Evolutionary conservation across 2,329 filamentous ascomycete species (phyloP), one percentile per base, ranked within the genome.

Genomic region (Plectosphaerella plurivora): DNA sequence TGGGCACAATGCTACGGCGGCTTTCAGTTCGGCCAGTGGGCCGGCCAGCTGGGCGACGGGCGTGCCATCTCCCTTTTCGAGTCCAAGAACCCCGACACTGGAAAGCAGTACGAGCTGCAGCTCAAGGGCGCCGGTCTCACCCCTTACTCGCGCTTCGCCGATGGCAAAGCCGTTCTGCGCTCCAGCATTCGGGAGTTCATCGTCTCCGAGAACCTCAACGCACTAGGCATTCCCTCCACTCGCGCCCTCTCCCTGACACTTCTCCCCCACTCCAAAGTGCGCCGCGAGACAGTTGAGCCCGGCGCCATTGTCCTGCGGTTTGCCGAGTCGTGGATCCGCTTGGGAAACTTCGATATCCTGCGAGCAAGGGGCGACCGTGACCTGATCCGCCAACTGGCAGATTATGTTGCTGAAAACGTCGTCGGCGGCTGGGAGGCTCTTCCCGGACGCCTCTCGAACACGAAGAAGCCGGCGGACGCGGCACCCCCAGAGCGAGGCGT

Each of bases 1-100:
- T 99, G 94, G 94, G 92, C 94, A 33, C 94, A 99, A 72, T 97
- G 94, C 73, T 99, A 99, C 68, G 94, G 94, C 53, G 93, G 93
- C 52, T 84, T 81, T 63, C 79, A 85, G 64, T 84, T 86, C 65
- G 94, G 94, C 6, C 84, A 88, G 59, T 99, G 93, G 93, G 94
- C 94, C 4, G 92, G 94, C 6, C 94, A 99, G 69, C 82, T 99
- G 1, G 94, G 94, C 42, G 94, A 99, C 65, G 94, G 94, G 37
- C 82, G 94, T 51, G 94, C 92, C 28, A 97, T 99, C 60, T 96
- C 90, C 36, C 77, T 99, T 2, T 97, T 97, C 63, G 94, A 99
- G 69, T 83, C 86, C 22, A 93, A 84, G 5, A 95, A 93, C 64
- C 84, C 88, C 1, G 64, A 68, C 2, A 88, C 88, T 0, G 80